Base-by-base conservation (phyloP, 2,329 filamentous ascomycete species). In the Diplodia seriata region DNA sequence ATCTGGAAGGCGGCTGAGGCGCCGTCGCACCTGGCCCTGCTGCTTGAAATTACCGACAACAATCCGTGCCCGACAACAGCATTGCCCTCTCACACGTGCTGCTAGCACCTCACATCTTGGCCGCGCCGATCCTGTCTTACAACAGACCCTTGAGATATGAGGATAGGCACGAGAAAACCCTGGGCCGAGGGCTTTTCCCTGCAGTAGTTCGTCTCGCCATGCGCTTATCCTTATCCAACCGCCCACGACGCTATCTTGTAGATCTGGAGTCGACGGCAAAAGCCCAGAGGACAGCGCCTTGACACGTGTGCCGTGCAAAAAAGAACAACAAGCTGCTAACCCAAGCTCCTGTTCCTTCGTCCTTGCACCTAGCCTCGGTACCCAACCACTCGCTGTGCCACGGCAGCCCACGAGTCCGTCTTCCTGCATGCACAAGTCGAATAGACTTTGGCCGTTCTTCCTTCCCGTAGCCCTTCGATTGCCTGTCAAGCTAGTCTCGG, bases 61-160 rank as follows among this genome's bases (percentile, higher is more conserved):
- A 36, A 63, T 63, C 59, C 59, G 50, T 63, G 59, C 59, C 59
- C 59, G 43, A 63, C 51, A 63, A 6, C 43, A 51, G 40, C 31
- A 15, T 33, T 18, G 59, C 31, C 47, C n/a, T 63, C 36, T 63
- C 36, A 63, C 36, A 63, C 59, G 38, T 43, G 31, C 23, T 38
- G 26, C n/a, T 18, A 31, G n/a, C 55, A 59, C 12, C 20, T 40
- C 56, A 61, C 38, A 50, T 62, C 40, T 49, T 50, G 26, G 57
- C 23, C 15, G 23, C 9, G 57, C 26, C 47, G 57, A 62, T 62
- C 57, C 26, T 62, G 57, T 59, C 57, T 62, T 18, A 33, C 18
- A 31, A 9, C 31, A 33, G 31, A 33, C 31, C 31, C 31, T 33
- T 33, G 31, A 33, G 12, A 7, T 23, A 38, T 12, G 15, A 20